Base-by-base conservation (phyloP, 331 rosid genomes). In the Quercus lobata region DNA sequence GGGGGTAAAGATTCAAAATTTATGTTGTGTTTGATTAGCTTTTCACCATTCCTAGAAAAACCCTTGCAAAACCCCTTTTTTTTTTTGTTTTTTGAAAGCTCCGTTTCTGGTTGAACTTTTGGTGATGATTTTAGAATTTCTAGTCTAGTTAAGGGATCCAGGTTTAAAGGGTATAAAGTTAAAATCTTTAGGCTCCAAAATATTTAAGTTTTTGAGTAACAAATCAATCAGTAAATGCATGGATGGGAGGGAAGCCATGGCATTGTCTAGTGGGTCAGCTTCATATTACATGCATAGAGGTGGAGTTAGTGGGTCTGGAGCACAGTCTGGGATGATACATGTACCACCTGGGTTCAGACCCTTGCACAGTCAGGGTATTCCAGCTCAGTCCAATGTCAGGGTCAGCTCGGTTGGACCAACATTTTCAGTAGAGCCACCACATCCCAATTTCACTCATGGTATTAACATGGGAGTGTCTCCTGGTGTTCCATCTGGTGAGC, bases 221-320 rank as follows among this genome's bases (percentile, higher is more conserved):
- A 21, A 79, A 68, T 86, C 79, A 85, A 25, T 76, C 68, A 56
- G 91, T 93, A 83, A 92, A 92, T 96, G 97, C 96, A 96, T 96
- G 99, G 98, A 96, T 89, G 91, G 90, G 83, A 91, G 97, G 87
- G 97, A 96, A 86, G 99, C 91, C 69, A 96, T 93, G 97, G 84
- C 97, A 84, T 82, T 93, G 81, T 85, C 97, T 81, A 94, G 92
- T 72, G 94, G 95, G 19, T 83, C 94, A 75, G 93, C 94, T 89
- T 87, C 97, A 69, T 96, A 90, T 76, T 93, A 89, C 94, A 82
- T 92, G 15, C 94, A 89, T 81, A 93, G 93, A 84, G 98, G 94
- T 74, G 93, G 89, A 61, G 74, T 82, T 86, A 88, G 86, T 72
- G 95, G 91, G 81, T 84, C 86, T 57, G 92, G 88, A 68, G 65